Evolutionary conservation across 2,329 filamentous ascomycete species (phyloP), one percentile per base, ranked within the genome.

Genomic region (Aspergillus puulaauensis): DNA sequence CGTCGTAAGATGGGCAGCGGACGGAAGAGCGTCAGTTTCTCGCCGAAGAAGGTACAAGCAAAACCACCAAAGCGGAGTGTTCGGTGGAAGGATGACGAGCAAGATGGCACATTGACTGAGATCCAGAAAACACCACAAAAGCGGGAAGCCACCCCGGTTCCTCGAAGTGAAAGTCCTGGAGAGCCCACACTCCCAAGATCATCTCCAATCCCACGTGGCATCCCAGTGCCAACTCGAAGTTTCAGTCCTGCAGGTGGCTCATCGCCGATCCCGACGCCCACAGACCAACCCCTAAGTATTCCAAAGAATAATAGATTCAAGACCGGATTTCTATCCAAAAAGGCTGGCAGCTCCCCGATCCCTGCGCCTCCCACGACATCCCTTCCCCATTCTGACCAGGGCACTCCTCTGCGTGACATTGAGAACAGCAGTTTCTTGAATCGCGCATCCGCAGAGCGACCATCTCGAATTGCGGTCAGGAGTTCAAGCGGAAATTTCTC

Each of bases 61-160:
- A 87, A 90, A 76, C 88, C 88, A 73, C 82, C 84, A 9, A 91
- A 91, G 75, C 85, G 93, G 59, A 88, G 83, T 46, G 93, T 99
- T 6, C 86, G 93, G 63, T 99, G 95, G 95, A 87, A 91, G 58
- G 92, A 96, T 68, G 95, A 98, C 67, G 91, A 88, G 2, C 89
- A 96, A 69, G 86, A 93, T 52, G 93, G 92, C 23, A 87, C 88
- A 1, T 79, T 98, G 56, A 92, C 90, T 11, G 95, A 98, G 71
- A 97, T 93, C 70, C 90, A 93, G 69, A 91, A 91, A 76, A 97
- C 93, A 3, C 93, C 95, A 1, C 84, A 92, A 72, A 90, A 88
- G 69, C 74, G 83, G 8, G 79, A 84, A 15, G 80, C 80, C 2
- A 83, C 85, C 1, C 84, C 86, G 6, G 53, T 52, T 24, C 55